These are phyloP conservation scores for Gynandropsis gynandra DNA, from an alignment of 345 rosid genomes.

Conservation along the genomic window DNA sequence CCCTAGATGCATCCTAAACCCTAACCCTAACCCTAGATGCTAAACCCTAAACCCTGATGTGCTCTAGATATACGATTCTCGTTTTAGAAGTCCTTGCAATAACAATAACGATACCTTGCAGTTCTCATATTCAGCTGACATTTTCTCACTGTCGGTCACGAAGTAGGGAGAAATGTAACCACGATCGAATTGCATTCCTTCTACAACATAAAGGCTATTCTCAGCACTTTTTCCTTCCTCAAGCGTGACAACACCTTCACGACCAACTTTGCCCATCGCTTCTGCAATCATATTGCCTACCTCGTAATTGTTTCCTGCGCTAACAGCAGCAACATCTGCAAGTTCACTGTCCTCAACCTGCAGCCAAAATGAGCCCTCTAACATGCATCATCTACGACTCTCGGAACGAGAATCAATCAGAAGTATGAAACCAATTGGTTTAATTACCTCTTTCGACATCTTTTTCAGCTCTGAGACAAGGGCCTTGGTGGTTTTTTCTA, in stretches of 20 bases:
- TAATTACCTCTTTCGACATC: slow-evolving; percentile 73
- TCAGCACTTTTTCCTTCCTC: slow-evolving; percentile 97
- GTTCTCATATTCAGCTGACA: slow-evolving; percentile 79
- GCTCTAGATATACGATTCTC: no score
- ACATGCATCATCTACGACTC: neutral
- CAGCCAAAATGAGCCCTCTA: neutral
- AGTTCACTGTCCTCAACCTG: slow-evolving; percentile 94
- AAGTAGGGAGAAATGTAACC: slow-evolving; percentile 94
- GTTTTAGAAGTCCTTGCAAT: neutral
- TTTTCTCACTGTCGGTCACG: slow-evolving; percentile 87
- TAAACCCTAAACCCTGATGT: no score
- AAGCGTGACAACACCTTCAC: slow-evolving; percentile 90
- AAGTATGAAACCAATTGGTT: neutral
- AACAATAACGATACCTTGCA: slow-evolving; percentile 60
- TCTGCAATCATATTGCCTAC: slow-evolving; percentile 93
- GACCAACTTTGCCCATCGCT: slow-evolving; percentile 85
- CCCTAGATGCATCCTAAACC: no score
- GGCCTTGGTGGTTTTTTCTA: slow-evolving; percentile 80
- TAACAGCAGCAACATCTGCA: slow-evolving; percentile 94
- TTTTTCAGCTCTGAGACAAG: slow-evolving; percentile 62
- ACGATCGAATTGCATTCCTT: slow-evolving; percentile 96
- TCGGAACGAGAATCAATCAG: neutral
- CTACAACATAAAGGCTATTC: slow-evolving; percentile 83
- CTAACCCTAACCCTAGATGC: no score
- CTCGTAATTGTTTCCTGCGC: slow-evolving; percentile 93